A percentile compares a stretch with the other conserved stretches of the same genome.
Evolutionary conservation across 164 flowering plant genomes (phyloP).

Genomic region (Kingdonia uniflora): DNA sequence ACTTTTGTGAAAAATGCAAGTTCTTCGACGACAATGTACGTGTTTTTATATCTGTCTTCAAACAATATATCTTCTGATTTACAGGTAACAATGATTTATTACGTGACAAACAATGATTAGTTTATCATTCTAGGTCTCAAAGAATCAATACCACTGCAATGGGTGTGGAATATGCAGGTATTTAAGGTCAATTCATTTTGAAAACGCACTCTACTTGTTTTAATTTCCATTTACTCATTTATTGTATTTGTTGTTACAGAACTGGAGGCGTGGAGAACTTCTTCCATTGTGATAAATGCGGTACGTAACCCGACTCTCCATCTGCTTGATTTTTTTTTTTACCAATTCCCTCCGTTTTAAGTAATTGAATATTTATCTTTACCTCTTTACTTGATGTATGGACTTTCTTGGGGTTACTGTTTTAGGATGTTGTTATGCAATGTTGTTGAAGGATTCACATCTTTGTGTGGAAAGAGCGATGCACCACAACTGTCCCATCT

Average conservation of each 20-base stretch:
- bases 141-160: constrained; percentile 85
- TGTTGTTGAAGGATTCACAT: constrained; percentile 43
- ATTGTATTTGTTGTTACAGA: constrained; percentile 15
- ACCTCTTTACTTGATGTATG: constrained; percentile 4
- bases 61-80: neutral
- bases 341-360: neutral
- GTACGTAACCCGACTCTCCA: constrained; percentile 23
- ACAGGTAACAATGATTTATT: neutral
- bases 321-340: neutral
- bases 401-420: neutral
- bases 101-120: neutral
- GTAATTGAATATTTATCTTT: neutral
- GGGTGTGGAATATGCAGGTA: constrained; percentile 90
- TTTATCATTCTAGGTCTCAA: constrained; percentile 44
- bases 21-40: constrained; percentile 87
- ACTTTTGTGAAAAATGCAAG: constrained; percentile 72
- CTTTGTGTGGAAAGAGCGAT: constrained; percentile 75
- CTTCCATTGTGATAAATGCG: constrained; percentile 73
- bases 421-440: constrained; percentile 74
- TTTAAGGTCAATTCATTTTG: too few relatives aligned
- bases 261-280: constrained; percentile 81
- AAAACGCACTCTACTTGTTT: too few relatives aligned
- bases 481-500: constrained; percentile 90
- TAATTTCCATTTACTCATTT: neutral
- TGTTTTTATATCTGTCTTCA: neutral